A percentile compares a stretch with the other conserved stretches of the same genome.
These are phyloP conservation scores for Alnus glutinosa DNA, from an alignment of 306 rosid genomes.

Conservation along the genomic window DNA sequence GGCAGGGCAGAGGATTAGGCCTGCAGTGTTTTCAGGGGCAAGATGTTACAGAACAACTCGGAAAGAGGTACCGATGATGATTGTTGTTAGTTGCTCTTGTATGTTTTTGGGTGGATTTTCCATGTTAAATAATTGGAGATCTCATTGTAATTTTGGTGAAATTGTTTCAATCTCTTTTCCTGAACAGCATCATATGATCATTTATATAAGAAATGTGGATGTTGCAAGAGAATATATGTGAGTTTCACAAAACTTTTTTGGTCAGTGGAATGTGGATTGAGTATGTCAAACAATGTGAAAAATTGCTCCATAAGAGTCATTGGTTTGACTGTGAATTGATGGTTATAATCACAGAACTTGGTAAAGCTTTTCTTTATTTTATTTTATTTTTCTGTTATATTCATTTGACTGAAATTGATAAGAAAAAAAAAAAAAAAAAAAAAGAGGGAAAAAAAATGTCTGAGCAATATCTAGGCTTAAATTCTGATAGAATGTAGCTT, in stretches of 20 bases:
- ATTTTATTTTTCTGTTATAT: not conserved
- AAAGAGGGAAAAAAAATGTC: not conserved
- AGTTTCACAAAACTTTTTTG: not conserved
- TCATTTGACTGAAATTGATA: not conserved
- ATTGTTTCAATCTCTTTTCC: not conserved
- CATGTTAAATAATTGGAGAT: not conserved
- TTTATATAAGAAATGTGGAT: not conserved
- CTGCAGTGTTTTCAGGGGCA: constrained; percentile 1
- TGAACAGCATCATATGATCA: not conserved
- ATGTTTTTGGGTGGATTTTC: not conserved
- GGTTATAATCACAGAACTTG: not conserved
- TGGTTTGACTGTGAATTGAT: not conserved
- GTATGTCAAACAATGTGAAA: not conserved
- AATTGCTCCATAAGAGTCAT: not conserved
- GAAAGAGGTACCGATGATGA: constrained; percentile 26
- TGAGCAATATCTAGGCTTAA: not conserved
- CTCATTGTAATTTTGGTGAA: not conserved
- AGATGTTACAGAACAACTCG: constrained; percentile 17
- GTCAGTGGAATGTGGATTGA: not conserved
- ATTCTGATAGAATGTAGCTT: not conserved
- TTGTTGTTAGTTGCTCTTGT: constrained; percentile 5
- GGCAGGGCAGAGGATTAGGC: constrained; percentile 30
- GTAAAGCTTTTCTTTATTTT: not conserved
- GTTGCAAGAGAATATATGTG: not conserved
- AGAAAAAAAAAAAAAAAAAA: too few relatives aligned